These are phyloP conservation scores for Pseudocercospora cruenta DNA, from an alignment of 2,329 filamentous ascomycete genomes.

Conservation along the genomic window DNA sequence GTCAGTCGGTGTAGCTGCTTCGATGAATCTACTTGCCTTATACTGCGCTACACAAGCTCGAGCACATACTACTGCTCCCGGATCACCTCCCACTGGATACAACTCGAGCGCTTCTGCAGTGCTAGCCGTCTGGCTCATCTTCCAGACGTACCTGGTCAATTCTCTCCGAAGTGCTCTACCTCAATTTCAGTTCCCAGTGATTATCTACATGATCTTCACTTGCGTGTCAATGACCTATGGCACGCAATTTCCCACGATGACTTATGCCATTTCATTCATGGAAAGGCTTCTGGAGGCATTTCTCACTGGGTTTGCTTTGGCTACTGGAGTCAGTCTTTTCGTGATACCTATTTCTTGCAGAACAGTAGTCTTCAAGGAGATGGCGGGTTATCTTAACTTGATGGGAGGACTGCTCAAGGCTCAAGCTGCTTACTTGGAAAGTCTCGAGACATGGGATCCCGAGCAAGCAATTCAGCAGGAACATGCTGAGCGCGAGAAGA, in stretches of 20 bases:
- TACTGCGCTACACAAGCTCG: conserved; percentile 69
- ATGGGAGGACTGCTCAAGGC: conserved; percentile 59
- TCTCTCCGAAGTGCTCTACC: conserved; percentile 67
- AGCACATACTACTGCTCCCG: conserved; percentile 54
- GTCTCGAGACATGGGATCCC: conserved; percentile 62
- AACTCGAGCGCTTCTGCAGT: conserved; percentile 75
- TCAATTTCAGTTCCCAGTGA: conserved; percentile 68
- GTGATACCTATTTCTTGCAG: conserved; percentile 69
- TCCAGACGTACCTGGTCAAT: conserved; percentile 70
- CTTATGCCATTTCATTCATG: conserved; percentile 58
- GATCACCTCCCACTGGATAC: conserved; percentile 51
- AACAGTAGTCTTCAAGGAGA: conserved; percentile 65
- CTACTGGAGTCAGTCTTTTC: conserved; percentile 65
- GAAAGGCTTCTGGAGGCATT: conserved; percentile 62
- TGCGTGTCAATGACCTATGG: conserved; percentile 66
- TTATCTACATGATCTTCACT: conserved; percentile 70
- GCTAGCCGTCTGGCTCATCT: conserved; percentile 70
- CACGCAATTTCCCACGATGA: conserved; percentile 60
- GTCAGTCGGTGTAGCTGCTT: conserved; percentile 61
- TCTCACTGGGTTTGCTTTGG: conserved; percentile 66
- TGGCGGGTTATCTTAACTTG: conserved; percentile 62
- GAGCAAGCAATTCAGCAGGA: conserved; percentile 13
- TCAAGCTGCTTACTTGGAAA: conserved; percentile 67
- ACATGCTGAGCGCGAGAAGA: conserved; percentile 23
- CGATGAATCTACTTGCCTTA: conserved; percentile 63